Conservation (phyloP, 2,329 filamentous ascomycete species). For the Fusarium sp. region DNA sequence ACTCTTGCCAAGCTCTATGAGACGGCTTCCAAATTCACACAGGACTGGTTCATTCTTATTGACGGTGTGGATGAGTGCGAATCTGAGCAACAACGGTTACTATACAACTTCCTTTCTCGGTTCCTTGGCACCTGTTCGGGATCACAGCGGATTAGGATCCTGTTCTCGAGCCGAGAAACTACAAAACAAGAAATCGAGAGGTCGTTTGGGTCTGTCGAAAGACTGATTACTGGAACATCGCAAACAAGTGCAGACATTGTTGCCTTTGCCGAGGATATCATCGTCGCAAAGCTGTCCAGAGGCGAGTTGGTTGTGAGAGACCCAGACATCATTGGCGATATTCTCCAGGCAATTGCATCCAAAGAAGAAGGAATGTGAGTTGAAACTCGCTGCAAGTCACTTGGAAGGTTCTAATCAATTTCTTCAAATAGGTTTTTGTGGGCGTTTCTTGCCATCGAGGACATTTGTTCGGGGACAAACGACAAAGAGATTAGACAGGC, state of each 20-base stretch:
- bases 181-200: background rate
- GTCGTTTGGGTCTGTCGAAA: background rate
- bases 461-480: constrained; percentile 17
- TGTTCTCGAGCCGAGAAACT: constrained; percentile 12
- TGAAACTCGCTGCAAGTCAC: rapidly evolving
- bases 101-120: background rate
- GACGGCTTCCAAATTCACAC: background rate
- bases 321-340: background rate
- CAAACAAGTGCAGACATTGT: constrained; percentile 13
- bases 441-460: constrained; percentile 21
- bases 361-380: constrained; percentile 31
- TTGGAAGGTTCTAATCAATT: background rate
- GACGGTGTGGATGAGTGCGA: constrained; percentile 23
- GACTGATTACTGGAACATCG: background rate
- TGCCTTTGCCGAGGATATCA: constrained; percentile 5
- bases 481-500: constrained; percentile 16
- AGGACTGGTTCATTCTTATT: constrained; percentile 9
- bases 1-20: background rate
- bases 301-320: constrained; percentile 10
- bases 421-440: constrained; percentile 20
- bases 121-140: background rate
- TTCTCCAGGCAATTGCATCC: background rate
- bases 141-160: background rate
- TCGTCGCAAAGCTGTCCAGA: background rate
- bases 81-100: background rate